Evolutionary conservation across 1,139 yeast genomes (phyloP), one percentile per base, ranked within the genome.

Genomic region (Sugiyamaella xylanicola): DNA sequence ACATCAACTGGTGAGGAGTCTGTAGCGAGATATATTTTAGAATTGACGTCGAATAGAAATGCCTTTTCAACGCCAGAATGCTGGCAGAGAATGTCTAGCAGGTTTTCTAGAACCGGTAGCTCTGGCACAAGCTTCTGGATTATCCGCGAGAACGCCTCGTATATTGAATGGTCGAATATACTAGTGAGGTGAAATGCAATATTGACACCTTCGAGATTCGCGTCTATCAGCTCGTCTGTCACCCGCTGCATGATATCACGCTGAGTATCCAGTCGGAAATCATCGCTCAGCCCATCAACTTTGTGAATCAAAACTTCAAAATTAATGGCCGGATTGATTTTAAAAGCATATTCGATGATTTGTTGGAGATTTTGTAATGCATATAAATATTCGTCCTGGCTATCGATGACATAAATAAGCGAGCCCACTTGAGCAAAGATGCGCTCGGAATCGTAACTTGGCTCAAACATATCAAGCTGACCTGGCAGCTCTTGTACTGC

Each of bases 401-500:
- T 64, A 58, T 93, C 99, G 59, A 93, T 91, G 44, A 93, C 97
- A 68, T 93, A 93, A 1, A 93, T 95, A 48, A 93, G 77, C 0
- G 97, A 95, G n/a, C 97, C 97, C 25, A 91, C 91, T 53, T 87
- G 85, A 51, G 86, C 79, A 68, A 92, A 92, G 43, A 88, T 73
- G 58, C 86, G 76, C 61, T 86, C 92, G 15, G 89, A 82, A 66
- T 92, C 97, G 27, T 76, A 70, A 8, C 76, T 70, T 3, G 96
- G 93, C 65, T 91, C 97, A 69, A 90, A 89, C 68, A 89, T 83
- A 68, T 91, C 90, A 61, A 92, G 74, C 71, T 93, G 98, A 0
- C 98, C 99, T 0, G 99, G 99, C 27, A 93, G 76, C 69, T 93
- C 99, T 87, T 91, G 89, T n/a, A 93, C 93, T 13, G 92, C 86